These are phyloP conservation scores for Chaetomidium leptoderma DNA, from an alignment of 495 filamentous ascomycete species.

Conservation along the genomic window DNA sequence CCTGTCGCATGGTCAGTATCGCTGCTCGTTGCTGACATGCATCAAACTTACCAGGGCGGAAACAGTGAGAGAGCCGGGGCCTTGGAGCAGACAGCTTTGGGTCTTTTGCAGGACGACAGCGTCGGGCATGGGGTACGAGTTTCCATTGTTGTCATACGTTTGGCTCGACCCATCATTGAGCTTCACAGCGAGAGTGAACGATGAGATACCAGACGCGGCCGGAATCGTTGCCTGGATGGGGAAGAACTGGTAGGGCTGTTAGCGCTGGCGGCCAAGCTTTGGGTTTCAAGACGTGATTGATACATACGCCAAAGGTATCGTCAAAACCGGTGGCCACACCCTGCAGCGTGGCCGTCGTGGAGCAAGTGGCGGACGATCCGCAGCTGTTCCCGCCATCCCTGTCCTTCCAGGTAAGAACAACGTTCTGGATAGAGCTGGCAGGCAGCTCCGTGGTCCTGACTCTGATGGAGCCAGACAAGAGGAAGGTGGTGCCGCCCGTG, in stretches of 20 bases:
- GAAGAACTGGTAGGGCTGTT: constrained; percentile 36
- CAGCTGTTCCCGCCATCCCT: constrained; percentile 87
- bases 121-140: constrained; percentile 42
- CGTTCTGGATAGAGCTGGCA: constrained; percentile 29
- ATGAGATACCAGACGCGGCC: constrained; percentile 42
- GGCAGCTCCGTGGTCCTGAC: constrained; percentile 41
- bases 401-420: constrained; percentile 85
- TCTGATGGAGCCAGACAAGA: constrained; percentile 41
- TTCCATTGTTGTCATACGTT: constrained; percentile 46
- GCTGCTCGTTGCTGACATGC: neutral
- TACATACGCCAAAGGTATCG: constrained; percentile 52
- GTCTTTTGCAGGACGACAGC: constrained; percentile 43
- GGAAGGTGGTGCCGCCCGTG: constrained; percentile 34
- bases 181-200: constrained; percentile 41
- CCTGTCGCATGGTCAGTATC: constrained; percentile 26
- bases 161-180: constrained; percentile 40
- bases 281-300: neutral
- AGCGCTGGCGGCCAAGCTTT: neutral
- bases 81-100: constrained; percentile 45
- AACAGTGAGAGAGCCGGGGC: constrained; percentile 38
- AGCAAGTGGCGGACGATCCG: constrained; percentile 36
- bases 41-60: constrained; percentile 36
- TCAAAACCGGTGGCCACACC: constrained; percentile 55
- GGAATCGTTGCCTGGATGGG: constrained; percentile 39
- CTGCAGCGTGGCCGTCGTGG: constrained; percentile 40